Evolutionary conservation across 176 grass and related monocot species (phyloP), one percentile per base, ranked within the genome.

Genomic region (Hyparrhenia diplandra): DNA sequence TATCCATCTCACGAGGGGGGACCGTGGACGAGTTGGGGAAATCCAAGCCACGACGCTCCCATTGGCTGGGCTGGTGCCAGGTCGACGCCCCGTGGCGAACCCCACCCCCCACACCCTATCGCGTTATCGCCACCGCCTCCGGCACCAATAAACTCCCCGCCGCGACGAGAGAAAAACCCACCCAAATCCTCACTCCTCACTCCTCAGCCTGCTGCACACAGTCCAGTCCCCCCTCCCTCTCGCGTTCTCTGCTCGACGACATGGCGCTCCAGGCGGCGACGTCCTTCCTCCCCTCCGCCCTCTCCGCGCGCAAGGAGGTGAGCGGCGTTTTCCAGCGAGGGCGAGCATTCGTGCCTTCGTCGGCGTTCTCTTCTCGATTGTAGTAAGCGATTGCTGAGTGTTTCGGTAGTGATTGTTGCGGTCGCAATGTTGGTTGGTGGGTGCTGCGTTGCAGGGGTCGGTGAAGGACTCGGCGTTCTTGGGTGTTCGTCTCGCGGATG

Each of bases 221-320:
- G n/a, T n/a, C n/a, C n/a, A n/a, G n/a, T n/a, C n/a, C n/a, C n/a
- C n/a, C n/a, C n/a, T n/a, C n/a, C n/a, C n/a, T n/a, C n/a, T n/a
- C n/a, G n/a, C n/a, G n/a, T 64, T 64, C 28, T 0, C 62, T 21
- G 64, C 8, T 41, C 24, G 35, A 20, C 24, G n/a, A n/a, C 5
- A 95, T 98, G 96, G 88, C 92, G 74, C 92, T 98, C 36, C 96
- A 91, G 86, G 42, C 90, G 67, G 87, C 89, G 69, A 82, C 92
- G 60, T 93, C 88, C 9, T 93, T 99, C 67, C 75, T 95, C 82
- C 92, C 92, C 18, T 88, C 88, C 29, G 85, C 92, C 13, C 84
- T 99, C 31, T 93, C 92, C 28, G 57, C 83, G 57, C 92, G 84
- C 79, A 95, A 99, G 68, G 96, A 95, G 92, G 87, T 89, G 31